Conservation (phyloP, 148 eudicot genomes). For the Chenopodium album region DNA sequence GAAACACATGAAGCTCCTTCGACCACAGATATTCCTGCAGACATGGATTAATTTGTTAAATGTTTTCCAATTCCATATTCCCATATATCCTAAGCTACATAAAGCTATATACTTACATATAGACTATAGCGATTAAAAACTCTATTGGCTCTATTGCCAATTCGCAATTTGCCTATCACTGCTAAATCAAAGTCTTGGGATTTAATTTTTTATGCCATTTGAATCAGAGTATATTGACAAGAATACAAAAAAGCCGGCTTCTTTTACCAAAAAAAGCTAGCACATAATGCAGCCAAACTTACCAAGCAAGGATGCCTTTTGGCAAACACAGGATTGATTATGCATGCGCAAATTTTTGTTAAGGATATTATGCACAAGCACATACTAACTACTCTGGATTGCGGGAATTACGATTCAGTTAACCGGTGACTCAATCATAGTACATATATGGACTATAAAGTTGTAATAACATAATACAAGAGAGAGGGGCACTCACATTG, state of each 20-base stretch:
- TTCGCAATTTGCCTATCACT: too few relatives aligned
- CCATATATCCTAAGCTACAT: too few relatives aligned
- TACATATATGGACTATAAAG: background rate
- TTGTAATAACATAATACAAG: background rate
- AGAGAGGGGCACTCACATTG: slow-evolving; percentile 46
- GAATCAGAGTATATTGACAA: too few relatives aligned
- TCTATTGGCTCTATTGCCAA: too few relatives aligned
- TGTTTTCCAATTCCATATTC: background rate
- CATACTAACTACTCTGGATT: background rate
- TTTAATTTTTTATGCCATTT: too few relatives aligned
- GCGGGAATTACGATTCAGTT: background rate
- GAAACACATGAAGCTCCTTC: slow-evolving; percentile 40
- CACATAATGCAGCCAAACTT: background rate
- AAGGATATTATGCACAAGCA: background rate
- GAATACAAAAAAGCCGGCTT: too few relatives aligned
- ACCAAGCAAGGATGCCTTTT: background rate
- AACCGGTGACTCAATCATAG: background rate
- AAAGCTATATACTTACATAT: too few relatives aligned
- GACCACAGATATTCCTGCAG: slow-evolving; percentile 48
- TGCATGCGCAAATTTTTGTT: background rate
- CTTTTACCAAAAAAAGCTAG: background rate
- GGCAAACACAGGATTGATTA: background rate
- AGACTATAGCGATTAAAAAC: too few relatives aligned
- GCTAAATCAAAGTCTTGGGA: too few relatives aligned
- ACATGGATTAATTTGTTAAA: background rate